Evolutionary conservation across 495 filamentous ascomycete species (phyloP), one percentile per base, ranked within the genome.

Genomic region (Cercophora samala): DNA sequence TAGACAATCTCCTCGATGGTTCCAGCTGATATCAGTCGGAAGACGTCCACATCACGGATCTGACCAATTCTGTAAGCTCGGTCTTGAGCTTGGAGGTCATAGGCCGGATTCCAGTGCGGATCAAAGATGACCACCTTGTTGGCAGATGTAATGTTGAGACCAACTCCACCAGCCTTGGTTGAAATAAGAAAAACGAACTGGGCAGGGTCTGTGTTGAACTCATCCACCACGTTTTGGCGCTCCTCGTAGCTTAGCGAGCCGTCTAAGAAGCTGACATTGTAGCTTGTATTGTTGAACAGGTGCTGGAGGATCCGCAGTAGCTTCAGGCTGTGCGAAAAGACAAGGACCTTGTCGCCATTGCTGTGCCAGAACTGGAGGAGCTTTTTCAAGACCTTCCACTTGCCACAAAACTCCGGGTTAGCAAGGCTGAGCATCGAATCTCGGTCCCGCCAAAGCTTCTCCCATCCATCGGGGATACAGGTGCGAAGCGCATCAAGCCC

Each of bases 81-180:
- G 73, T 99, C 95, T 78, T 99, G 95, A 0, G 95, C 95, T 78
- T 99, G 95, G 1, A 98, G 84, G 71, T 99, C 93, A 69, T 93
- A 91, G 21, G 91, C 85, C 4, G 95, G 95, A 66, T 99, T 99
- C 95, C 95, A 99, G 73, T 97, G 96, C 0, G 95, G 95, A 74
- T 99, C 95, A 52, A 97, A 90, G 46, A 99, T 91, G 21, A 99
- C 95, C 11, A 99, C 94, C 77, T 98, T 98, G 79, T 99, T 99
- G 13, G 95, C 95, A 0, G 92, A 94, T 3, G 95, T 97, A 75
- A 99, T 99, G 73, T 99, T 99, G 9, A 98, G 81, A 0, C 93
- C 94, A 8, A 83, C 77, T 24, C 94, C 94, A 29, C 95, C 95
- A 18, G 95, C 92, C 73, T 90, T 91, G 21, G 95, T 98, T 19